phyloP scores from a whole-genome alignment of 2,329 filamentous ascomycete species.

The Talaromyces islandicus region DNA sequence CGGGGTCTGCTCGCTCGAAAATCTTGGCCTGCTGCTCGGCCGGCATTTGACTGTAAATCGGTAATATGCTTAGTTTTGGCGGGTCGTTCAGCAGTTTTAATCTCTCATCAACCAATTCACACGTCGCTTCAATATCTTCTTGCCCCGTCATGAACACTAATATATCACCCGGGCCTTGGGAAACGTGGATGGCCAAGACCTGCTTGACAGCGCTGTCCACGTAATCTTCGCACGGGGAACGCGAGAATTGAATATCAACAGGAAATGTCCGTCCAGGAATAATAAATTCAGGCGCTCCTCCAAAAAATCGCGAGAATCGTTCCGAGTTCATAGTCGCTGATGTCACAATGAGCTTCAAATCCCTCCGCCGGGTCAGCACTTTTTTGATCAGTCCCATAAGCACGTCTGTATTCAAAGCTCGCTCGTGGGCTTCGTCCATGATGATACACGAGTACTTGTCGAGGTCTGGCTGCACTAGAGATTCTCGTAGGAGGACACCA shows the following conservation, averaged over 20 bases:
- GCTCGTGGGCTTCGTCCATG: slow-evolving; percentile 98
- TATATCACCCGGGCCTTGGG: slow-evolving; percentile 87
- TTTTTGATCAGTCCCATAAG: slow-evolving; percentile 98
- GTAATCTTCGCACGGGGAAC: slow-evolving; percentile 94
- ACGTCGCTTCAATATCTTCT: slow-evolving; percentile 96
- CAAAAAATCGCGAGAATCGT: slow-evolving; percentile 91
- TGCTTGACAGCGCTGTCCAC: slow-evolving; percentile 96
- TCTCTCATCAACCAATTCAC: slow-evolving; percentile 83
- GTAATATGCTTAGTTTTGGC: slow-evolving; percentile 86
- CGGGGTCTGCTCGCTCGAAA: slow-evolving; percentile 83
- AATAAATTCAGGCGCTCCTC: slow-evolving; percentile 90
- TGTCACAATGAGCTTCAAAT: slow-evolving; percentile 94
- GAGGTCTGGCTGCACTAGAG: slow-evolving; percentile 82
- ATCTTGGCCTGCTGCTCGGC: slow-evolving; percentile 97
- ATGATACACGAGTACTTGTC: slow-evolving; percentile 98
- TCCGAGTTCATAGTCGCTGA: slow-evolving; percentile 99
- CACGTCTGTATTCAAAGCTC: slow-evolving; percentile 93
- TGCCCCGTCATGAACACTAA: slow-evolving; percentile 99
- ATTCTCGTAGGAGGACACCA: slow-evolving; percentile 88
- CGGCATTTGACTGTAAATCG: slow-evolving; percentile 99
- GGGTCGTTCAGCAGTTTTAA: slow-evolving; percentile 87
- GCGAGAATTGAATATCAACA: slow-evolving; percentile 91
- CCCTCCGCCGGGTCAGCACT: slow-evolving; percentile 78
- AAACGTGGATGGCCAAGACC: slow-evolving; percentile 91
- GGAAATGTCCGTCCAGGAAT: slow-evolving; percentile 96